A percentile compares a stretch with the other conserved stretches of the same genome.
These are phyloP conservation scores for Aspergillus sparsus DNA, from an alignment of 495 filamentous ascomycete genomes.

Conservation along the genomic window DNA sequence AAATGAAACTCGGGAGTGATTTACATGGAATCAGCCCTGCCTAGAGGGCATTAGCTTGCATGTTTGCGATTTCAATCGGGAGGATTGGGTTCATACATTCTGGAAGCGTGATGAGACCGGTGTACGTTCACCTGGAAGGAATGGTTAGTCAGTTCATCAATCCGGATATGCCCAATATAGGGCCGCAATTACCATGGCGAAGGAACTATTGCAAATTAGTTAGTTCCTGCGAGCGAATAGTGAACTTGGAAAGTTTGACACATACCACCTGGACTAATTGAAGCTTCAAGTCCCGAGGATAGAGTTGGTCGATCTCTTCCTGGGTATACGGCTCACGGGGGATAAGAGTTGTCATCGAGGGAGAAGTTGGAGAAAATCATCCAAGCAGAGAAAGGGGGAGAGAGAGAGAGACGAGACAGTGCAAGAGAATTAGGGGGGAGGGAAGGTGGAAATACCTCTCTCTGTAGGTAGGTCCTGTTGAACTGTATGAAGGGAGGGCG, in stretches of 20 bases:
- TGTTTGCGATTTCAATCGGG: background rate
- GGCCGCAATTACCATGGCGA: constrained; percentile 65
- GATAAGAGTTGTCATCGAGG: constrained; percentile 71
- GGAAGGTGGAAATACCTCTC: background rate
- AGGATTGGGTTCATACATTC: constrained; percentile 55
- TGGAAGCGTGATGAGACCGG: constrained; percentile 86
- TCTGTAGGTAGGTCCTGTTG: background rate
- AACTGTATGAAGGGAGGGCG: constrained; percentile 7
- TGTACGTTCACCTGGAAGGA: constrained; percentile 66
- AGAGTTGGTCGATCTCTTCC: constrained; percentile 79
- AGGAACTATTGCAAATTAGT: constrained; percentile 55
- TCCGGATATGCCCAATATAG: background rate
- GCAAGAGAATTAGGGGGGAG: background rate
- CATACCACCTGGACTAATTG: constrained; percentile 84
- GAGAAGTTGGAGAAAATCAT: background rate
- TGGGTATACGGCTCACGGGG: constrained; percentile 75
- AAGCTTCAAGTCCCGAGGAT: constrained; percentile 76
- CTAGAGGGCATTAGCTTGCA: constrained; percentile 39
- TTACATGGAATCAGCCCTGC: constrained; percentile 75
- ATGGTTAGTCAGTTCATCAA: background rate
- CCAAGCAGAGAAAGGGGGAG: too few relatives aligned
- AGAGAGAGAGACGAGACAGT: background rate
- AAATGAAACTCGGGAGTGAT: constrained; percentile 1
- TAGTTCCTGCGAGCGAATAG: background rate
- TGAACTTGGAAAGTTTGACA: constrained; percentile 17